Conservation (phyloP, 1,139 yeast genomes). For the Candida frijolesensis region DNA sequence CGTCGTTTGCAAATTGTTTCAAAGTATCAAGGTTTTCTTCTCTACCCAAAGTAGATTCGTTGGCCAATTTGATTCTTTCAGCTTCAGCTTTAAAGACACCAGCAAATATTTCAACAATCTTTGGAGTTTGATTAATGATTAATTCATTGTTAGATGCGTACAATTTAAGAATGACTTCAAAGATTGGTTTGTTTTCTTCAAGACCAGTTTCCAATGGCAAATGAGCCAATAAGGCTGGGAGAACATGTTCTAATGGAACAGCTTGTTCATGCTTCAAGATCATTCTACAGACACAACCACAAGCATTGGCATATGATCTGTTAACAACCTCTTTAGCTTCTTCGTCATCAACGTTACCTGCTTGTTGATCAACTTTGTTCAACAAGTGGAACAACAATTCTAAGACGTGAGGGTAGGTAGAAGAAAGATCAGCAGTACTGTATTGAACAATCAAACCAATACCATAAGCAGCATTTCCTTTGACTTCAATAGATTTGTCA, state of each 20-base stretch:
- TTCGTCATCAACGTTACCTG: slow-evolving; percentile 62
- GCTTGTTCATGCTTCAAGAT: slow-evolving; percentile 69
- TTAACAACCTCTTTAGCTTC: slow-evolving; percentile 80
- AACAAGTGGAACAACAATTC: slow-evolving; percentile 78
- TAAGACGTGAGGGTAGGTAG: slow-evolving; percentile 69
- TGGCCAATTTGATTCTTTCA: slow-evolving; percentile 67
- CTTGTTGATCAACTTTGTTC: slow-evolving; percentile 74
- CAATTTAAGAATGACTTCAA: slow-evolving; percentile 72
- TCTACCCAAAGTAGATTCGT: slow-evolving; percentile 78
- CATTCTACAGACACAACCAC: slow-evolving; percentile 97
- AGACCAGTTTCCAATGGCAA: slow-evolving; percentile 87
- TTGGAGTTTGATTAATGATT: slow-evolving; percentile 60
- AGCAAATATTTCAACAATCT: slow-evolving; percentile 67
- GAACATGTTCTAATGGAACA: slow-evolving; percentile 78
- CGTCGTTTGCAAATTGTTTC: slow-evolving; percentile 76
- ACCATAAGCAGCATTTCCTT: slow-evolving; percentile 96
- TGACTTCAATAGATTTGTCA: slow-evolving; percentile 85
- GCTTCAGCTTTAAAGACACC: slow-evolving; percentile 72
- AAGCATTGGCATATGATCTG: slow-evolving; percentile 89
- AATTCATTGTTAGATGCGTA: slow-evolving; percentile 64
- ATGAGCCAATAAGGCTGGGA: slow-evolving; percentile 74
- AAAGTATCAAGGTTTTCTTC: slow-evolving; percentile 76
- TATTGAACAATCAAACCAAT: slow-evolving; percentile 80
- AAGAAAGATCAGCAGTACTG: slow-evolving; percentile 54
- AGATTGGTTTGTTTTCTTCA: slow-evolving; percentile 92